Percentiles rank a stretch among this genome's conserved stretches.
Conservation (phyloP, 108 stramenopile genomes). For the Aurantiochytrium sp. region DNA sequence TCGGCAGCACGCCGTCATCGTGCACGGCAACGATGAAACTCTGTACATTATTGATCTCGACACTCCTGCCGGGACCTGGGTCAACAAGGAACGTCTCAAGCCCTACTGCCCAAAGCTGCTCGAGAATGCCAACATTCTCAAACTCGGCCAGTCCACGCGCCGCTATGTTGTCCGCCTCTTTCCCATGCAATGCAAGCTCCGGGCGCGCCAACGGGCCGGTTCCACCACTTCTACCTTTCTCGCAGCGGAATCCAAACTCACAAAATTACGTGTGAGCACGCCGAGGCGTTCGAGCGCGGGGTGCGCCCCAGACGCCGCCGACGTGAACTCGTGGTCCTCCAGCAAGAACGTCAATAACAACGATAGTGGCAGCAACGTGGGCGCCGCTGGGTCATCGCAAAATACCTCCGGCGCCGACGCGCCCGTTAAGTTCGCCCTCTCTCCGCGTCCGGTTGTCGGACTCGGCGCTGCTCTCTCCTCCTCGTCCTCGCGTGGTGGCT, state of each 20-base stretch:
- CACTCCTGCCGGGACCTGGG: background rate
- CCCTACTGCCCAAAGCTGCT: conserved; percentile 15
- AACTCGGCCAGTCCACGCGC: background rate
- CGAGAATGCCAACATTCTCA: background rate
- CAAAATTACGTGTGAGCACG: background rate
- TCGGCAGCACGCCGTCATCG: conserved; percentile 22
- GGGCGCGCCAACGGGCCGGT: background rate
- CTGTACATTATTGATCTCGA: conserved; percentile 26
- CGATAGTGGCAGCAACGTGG: background rate
- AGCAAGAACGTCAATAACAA: background rate
- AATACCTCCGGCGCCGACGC: no score
- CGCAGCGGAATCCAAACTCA: background rate
- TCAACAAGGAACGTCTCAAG: conserved; percentile 1
- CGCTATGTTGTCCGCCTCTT: conserved; percentile 12
- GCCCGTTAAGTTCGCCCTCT: no score
- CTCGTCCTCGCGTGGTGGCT: no score
- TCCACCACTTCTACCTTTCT: background rate
- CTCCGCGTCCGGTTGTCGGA: no score
- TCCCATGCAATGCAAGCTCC: background rate
- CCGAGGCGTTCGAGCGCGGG: background rate
- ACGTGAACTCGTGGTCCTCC: background rate
- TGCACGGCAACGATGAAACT: background rate
- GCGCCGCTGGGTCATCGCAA: no score
- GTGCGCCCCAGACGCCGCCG: background rate
- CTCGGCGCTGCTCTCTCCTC: no score